These are phyloP conservation scores for Coccinonectria pachysandricola DNA, from an alignment of 2,329 filamentous ascomycete species.

Conservation along the genomic window DNA sequence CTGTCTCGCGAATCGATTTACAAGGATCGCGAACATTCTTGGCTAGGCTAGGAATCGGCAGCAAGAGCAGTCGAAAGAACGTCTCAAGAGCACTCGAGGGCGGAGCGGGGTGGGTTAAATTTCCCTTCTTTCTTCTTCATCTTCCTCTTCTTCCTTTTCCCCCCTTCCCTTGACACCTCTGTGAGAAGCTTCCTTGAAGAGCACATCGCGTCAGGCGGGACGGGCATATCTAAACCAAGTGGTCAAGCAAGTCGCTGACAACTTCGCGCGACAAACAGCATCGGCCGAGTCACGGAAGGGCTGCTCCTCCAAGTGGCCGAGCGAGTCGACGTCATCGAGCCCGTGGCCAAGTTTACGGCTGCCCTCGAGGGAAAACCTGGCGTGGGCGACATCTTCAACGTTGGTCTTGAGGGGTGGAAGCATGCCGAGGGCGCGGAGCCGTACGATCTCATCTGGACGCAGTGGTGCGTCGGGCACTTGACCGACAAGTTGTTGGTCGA, in stretches of 20 bases:
- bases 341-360: slow-evolving; percentile 69
- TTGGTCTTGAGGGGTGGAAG: slow-evolving; percentile 64
- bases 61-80: slow-evolving; percentile 22
- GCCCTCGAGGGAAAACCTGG: slow-evolving; percentile 47
- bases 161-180: not conserved
- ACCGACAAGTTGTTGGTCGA: slow-evolving; percentile 61
- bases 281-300: slow-evolving; percentile 72
- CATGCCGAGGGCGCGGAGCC: slow-evolving; percentile 29
- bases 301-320: slow-evolving; percentile 62
- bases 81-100: slow-evolving; percentile 25
- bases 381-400: slow-evolving; percentile 53
- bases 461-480: slow-evolving; percentile 83
- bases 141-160: not conserved
- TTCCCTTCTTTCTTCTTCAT: too few species aligned
- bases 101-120: slow-evolving; percentile 31
- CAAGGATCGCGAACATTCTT: slow-evolving; percentile 61
- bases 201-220: too few species aligned
- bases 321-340: slow-evolving; percentile 74
- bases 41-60: slow-evolving; percentile 46
- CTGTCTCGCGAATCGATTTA: slow-evolving; percentile 53
- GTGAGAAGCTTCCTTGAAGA: too few species aligned
- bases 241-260: not conserved
- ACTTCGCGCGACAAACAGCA: slow-evolving; percentile 37
- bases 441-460: slow-evolving; percentile 84
- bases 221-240: too few species aligned